A percentile compares a stretch with the other conserved stretches of the same genome.
Evolutionary conservation across 306 rosid species (phyloP).

Genomic region (Dalbergia oliveri): DNA sequence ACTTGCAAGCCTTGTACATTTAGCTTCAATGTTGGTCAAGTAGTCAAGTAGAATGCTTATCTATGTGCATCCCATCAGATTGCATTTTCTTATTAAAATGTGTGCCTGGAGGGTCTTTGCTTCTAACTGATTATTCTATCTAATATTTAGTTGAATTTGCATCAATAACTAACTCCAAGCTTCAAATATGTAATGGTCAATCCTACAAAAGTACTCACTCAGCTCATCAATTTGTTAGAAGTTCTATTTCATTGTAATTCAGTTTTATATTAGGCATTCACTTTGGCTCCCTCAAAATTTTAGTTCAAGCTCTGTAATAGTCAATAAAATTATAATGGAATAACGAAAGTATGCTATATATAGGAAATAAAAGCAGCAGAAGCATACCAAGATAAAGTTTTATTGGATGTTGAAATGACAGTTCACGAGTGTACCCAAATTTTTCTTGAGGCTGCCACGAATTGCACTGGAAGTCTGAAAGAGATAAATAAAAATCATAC

Average conservation of each 20-base stretch:
- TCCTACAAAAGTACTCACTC: conserved; percentile 3
- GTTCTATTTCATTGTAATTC: conserved; percentile 14
- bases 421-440: conserved; percentile 80
- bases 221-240: background rate
- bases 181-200: conserved; percentile 19
- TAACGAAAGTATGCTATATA: conserved; percentile 18
- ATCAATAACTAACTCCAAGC: background rate
- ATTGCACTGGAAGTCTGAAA: conserved; percentile 75
- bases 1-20: conserved; percentile 15
- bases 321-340: conserved; percentile 36
- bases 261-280: conserved; percentile 11
- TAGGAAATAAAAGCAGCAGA: conserved; percentile 29
- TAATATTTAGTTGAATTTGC: conserved; percentile 1
- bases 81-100: conserved; percentile 10
- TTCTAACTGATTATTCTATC: conserved; percentile 11
- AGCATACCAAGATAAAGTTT: conserved; percentile 90
- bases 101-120: background rate
- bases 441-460: conserved; percentile 75
- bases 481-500: conserved; percentile 32
- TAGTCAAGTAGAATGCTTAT: conserved; percentile 12
- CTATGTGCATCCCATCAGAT: background rate
- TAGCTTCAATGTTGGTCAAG: conserved; percentile 26
- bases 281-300: conserved; percentile 30
- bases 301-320: conserved; percentile 11
- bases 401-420: conserved; percentile 93